A percentile compares a stretch with the other conserved stretches of the same genome.
Evolutionary conservation across 164 flowering plant species (phyloP).

Genomic region (Dillenia turbinata): DNA sequence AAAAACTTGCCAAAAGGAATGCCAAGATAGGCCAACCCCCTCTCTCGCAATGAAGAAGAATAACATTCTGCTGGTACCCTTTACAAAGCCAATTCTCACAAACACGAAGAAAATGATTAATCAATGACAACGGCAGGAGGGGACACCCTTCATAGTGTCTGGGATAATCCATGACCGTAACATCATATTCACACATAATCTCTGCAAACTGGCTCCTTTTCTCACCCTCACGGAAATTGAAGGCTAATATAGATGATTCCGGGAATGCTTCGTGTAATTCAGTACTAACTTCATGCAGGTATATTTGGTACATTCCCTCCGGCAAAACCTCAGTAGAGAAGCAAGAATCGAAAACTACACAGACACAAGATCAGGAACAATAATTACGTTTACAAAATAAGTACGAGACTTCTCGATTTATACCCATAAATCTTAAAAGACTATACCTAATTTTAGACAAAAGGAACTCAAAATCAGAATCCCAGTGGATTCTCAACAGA

Average conservation of each 20-base stretch:
- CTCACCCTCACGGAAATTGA: conserved; percentile 95
- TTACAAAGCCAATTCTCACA: conserved; percentile 84
- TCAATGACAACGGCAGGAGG: conserved; percentile 70
- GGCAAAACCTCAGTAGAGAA: conserved; percentile 89
- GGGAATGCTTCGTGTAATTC: conserved; percentile 84
- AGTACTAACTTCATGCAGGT: conserved; percentile 72
- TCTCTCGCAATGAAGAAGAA: conserved; percentile 92
- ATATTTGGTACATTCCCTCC: conserved; percentile 72
- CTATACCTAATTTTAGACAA: background rate
- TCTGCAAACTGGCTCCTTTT: conserved; percentile 86
- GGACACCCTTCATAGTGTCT: conserved; percentile 97
- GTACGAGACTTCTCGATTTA: background rate
- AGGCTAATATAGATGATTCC: conserved; percentile 78
- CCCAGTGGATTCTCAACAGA: background rate
- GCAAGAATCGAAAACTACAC: conserved; percentile 96
- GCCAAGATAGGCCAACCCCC: conserved; percentile 98
- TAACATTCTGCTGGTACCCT: conserved; percentile 66
- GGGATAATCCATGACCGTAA: conserved; percentile 88
- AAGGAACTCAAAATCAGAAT: conserved; percentile 1
- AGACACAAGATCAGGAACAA: background rate
- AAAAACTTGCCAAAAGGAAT: conserved; percentile 75
- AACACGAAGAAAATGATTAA: conserved; percentile 86
- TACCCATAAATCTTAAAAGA: too few species aligned
- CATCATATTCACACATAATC: conserved; percentile 76
- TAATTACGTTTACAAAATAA: background rate